These are phyloP conservation scores for Phytopythium oedochilum DNA, from an alignment of 352 stramenopile species.

Conservation along the genomic window DNA sequence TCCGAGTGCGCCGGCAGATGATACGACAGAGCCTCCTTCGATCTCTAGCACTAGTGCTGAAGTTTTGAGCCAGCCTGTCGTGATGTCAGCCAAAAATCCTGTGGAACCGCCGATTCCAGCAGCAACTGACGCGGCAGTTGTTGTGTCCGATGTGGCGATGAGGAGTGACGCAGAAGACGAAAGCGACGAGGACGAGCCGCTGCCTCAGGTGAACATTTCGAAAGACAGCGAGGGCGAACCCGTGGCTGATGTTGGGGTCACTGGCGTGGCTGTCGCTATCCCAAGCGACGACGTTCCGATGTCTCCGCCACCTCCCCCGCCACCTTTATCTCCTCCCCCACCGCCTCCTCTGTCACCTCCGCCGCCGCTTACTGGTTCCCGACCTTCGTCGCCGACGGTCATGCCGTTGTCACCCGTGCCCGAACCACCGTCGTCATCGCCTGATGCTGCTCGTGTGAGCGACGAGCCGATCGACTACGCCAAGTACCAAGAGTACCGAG, in stretches of 20 bases:
- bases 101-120: background rate
- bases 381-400: constrained; percentile 31
- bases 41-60: background rate
- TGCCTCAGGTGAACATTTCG: background rate
- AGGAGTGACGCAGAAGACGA: constrained; percentile 25
- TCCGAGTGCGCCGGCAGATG: background rate
- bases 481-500: constrained; percentile 58
- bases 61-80: background rate
- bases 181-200: constrained; percentile 40
- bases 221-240: background rate
- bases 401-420: constrained; percentile 29
- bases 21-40: background rate
- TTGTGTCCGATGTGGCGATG: background rate
- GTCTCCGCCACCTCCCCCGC: constrained; percentile 35
- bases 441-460: constrained; percentile 1
- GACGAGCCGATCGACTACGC: constrained; percentile 64
- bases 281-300: constrained; percentile 12
- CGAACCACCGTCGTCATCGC: constrained; percentile 12
- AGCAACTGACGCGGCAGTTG: constrained; percentile 11
- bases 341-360: constrained; percentile 15
- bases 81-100: background rate
- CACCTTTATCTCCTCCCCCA: constrained; percentile 38
- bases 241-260: background rate
- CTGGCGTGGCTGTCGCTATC: background rate
- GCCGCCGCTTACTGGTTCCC: constrained; percentile 12